Base-by-base conservation (phyloP, 108 stramenopile species). In the Aureococcus anophagefferens region DNA sequence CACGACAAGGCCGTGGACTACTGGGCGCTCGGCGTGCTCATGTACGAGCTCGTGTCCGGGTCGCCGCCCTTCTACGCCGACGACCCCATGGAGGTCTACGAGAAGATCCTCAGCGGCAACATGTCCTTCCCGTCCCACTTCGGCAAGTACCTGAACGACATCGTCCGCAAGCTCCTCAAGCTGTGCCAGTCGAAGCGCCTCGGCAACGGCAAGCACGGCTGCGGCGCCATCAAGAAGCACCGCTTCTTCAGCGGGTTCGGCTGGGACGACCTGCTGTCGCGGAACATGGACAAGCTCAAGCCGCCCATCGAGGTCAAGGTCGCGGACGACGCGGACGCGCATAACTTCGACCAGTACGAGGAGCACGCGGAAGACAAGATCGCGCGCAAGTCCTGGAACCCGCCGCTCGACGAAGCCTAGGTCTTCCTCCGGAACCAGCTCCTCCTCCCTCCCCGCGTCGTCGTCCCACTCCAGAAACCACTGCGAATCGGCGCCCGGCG, bases 1-100 rank as follows among this genome's bases (percentile, higher is more conserved):
- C 90, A 93, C 62, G 84, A 87, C 68, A 73, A 73, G 69, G 85
- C 85, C 5, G 90, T 88, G 7, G 92, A 93, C 70, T 90, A 87
- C 74, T 93, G 92, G 92, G 89, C 89, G 45, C 78, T 93, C 15
- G 92, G 92, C 30, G 89, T 93, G 0, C 78, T 90, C 63, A 85
- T 90, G 59, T 87, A 82, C 62, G 89, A 90, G 79, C 83, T 91
- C 69, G 76, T 89, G n/a, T 77, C 87, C 65, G 89, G 90, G 18
- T 64, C 70, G 37, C 82, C 84, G 28, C 88, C 88, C n/a, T 88
- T 88, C 69, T 86, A 88, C 34, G 79, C 85, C 21, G 85, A 85
- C 51, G 82, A 85, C 66, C 83, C 86, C 1, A 86, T 82, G 79
- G 77, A 86, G 46, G 80, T 78, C 3, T 82, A 86, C 69, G 81